phyloP scores from a whole-genome alignment of 2,329 filamentous ascomycete genomes.

The Penicillium sp. region DNA sequence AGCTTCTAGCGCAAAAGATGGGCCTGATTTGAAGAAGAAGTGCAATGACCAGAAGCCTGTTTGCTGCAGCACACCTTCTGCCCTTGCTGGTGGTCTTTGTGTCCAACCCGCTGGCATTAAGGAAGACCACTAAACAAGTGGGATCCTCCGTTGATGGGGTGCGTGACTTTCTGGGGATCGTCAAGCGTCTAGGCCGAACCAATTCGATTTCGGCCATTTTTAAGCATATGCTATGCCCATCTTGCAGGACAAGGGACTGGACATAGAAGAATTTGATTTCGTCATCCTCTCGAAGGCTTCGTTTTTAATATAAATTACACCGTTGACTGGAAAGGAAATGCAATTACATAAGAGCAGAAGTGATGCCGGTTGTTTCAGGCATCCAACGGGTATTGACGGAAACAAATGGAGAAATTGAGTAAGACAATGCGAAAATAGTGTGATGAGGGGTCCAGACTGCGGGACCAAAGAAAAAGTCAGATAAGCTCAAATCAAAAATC shows the following conservation, averaged over 20 bases:
- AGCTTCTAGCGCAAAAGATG: background rate
- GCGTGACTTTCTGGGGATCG: too few relatives aligned
- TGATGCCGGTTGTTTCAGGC: background rate
- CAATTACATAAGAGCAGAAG: too few relatives aligned
- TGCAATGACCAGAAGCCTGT: background rate
- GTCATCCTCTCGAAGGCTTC: too few relatives aligned
- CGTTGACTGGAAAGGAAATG: too few relatives aligned
- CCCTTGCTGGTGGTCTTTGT: background rate
- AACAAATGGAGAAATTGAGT: background rate
- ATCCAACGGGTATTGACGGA: background rate
- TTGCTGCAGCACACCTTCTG: background rate
- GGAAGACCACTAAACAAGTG: background rate
- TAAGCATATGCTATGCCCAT: too few relatives aligned
- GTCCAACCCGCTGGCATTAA: background rate
- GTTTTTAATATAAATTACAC: too few relatives aligned
- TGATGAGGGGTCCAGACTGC: background rate
- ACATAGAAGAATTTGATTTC: too few relatives aligned
- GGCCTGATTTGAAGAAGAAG: background rate
- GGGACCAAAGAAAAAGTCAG: background rate
- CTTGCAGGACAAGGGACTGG: too few relatives aligned
- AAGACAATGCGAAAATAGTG: background rate
- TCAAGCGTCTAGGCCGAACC: too few relatives aligned
- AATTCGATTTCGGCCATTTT: too few relatives aligned
- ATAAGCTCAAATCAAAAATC: background rate
- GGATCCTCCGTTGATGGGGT: background rate